phyloP scores from a whole-genome alignment of 2,329 filamentous ascomycete species.

The Botrytis squamosa region DNA sequence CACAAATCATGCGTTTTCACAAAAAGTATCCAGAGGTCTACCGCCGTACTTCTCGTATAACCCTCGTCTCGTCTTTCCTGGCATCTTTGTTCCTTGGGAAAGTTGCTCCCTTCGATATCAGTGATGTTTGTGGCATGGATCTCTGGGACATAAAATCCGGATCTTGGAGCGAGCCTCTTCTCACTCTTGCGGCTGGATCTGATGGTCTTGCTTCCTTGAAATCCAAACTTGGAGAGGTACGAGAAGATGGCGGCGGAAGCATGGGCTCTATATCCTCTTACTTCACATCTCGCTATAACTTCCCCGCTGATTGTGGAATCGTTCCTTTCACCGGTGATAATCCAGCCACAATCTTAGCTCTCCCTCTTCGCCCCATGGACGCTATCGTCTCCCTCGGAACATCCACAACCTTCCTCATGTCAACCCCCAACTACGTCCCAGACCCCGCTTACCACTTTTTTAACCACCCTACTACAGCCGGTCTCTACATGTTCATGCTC shows the following conservation, averaged over 20 bases:
- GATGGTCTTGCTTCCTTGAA: constrained; percentile 64
- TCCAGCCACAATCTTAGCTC: constrained; percentile 86
- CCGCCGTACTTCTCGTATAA: constrained; percentile 76
- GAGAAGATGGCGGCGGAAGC: constrained; percentile 74
- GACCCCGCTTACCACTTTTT: constrained; percentile 95
- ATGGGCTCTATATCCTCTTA: constrained; percentile 76
- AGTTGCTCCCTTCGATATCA: constrained; percentile 87
- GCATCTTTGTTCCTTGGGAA: constrained; percentile 84
- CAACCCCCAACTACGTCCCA: constrained; percentile 85
- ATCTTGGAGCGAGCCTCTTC: constrained; percentile 70
- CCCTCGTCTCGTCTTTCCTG: constrained; percentile 91
- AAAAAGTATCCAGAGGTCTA: constrained; percentile 80
- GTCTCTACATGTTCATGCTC: constrained; percentile 99
- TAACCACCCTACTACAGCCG: constrained; percentile 89
- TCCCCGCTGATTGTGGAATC: constrained; percentile 71
- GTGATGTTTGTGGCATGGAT: constrained; percentile 95
- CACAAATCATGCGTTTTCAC: constrained; percentile 88
- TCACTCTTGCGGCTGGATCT: constrained; percentile 66
- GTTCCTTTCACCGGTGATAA: constrained; percentile 94
- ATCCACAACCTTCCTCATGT: constrained; percentile 96
- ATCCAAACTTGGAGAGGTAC: constrained; percentile 76
- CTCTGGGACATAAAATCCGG: constrained; percentile 83
- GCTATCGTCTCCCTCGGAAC: constrained; percentile 95
- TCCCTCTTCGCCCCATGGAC: constrained; percentile 83
- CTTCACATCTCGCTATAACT: constrained; percentile 76